A percentile compares a stretch with the other conserved stretches of the same genome.
These are phyloP conservation scores for Rhamnella rubrinervis DNA, from an alignment of 331 rosid species.

Conservation along the genomic window DNA sequence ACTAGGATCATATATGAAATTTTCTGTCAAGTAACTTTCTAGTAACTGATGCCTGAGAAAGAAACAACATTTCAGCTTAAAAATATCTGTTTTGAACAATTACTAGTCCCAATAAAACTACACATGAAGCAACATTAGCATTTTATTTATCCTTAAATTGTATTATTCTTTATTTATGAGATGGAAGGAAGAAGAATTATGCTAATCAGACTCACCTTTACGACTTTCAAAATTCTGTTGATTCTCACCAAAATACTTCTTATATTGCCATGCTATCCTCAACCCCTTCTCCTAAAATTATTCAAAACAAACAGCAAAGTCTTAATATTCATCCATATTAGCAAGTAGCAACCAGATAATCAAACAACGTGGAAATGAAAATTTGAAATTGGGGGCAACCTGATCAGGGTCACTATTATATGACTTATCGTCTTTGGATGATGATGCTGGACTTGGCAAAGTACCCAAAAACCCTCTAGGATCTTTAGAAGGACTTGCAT, in stretches of 20 bases:
- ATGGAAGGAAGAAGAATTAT: not conserved
- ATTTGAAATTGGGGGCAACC: conserved; percentile 32
- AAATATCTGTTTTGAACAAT: not conserved
- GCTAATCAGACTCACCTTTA: conserved; percentile 43
- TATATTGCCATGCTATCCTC: conserved; percentile 97
- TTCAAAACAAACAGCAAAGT: conserved; percentile 1
- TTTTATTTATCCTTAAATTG: not conserved
- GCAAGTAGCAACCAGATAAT: not conserved
- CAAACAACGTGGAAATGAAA: not conserved
- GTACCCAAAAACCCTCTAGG: conserved; percentile 88
- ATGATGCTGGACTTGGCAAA: conserved; percentile 62
- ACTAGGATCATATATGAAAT: too few species aligned
- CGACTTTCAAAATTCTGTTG: conserved; percentile 42
- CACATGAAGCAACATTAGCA: conserved; percentile 8
- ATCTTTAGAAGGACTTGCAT: conserved; percentile 74
- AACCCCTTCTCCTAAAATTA: conserved; percentile 68
- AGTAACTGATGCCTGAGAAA: too few species aligned
- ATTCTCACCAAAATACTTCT: conserved; percentile 77
- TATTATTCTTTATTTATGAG: too few species aligned
- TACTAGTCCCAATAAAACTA: not conserved
- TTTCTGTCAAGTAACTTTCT: too few species aligned
- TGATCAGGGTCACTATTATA: conserved; percentile 39
- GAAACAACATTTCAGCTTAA: too few species aligned
- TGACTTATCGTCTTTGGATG: conserved; percentile 60
- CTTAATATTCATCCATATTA: conserved; percentile 5